A percentile compares a stretch with the other conserved stretches of the same genome.
phyloP scores from a whole-genome alignment of 345 rosid species.

The Ceriops tagal region DNA sequence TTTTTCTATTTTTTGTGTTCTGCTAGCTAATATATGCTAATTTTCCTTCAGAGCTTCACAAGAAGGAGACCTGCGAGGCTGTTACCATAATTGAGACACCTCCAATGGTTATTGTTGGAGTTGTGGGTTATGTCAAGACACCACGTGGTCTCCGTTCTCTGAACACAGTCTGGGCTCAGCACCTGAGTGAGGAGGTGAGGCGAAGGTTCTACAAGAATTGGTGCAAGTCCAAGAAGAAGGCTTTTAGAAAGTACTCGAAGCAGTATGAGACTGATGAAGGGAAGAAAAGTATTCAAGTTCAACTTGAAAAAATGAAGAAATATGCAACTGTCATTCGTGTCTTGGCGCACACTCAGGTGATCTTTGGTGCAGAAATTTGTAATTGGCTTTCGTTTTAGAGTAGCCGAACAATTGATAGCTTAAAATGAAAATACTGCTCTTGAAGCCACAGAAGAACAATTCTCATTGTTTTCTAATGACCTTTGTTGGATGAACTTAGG shows the following conservation, averaged over 20 bases:
- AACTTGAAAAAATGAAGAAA: slow-evolving; percentile 80
- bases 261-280: slow-evolving; percentile 63
- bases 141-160: slow-evolving; percentile 71
- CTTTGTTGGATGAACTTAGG: too few relatives aligned
- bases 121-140: slow-evolving; percentile 74
- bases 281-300: slow-evolving; percentile 54
- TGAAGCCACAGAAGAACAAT: too few relatives aligned
- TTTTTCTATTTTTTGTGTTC: background rate
- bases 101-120: slow-evolving; percentile 79
- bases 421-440: too few relatives aligned
- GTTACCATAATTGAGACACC: slow-evolving; percentile 86
- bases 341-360: slow-evolving; percentile 82
- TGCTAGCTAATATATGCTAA: background rate
- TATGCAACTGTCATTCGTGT: slow-evolving; percentile 71
- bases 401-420: too few relatives aligned
- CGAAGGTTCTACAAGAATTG: slow-evolving; percentile 87
- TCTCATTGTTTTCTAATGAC: too few relatives aligned
- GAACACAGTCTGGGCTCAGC: slow-evolving; percentile 90
- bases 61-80: slow-evolving; percentile 91
- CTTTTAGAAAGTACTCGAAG: slow-evolving; percentile 63
- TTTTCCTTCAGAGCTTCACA: slow-evolving; percentile 65
- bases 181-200: slow-evolving; percentile 72
- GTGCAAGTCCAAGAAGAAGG: slow-evolving; percentile 90
- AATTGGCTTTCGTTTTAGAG: background rate
- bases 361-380: background rate